Base-by-base conservation (phyloP, 2,329 filamentous ascomycete genomes). In the Podosphaera xanthii region DNA sequence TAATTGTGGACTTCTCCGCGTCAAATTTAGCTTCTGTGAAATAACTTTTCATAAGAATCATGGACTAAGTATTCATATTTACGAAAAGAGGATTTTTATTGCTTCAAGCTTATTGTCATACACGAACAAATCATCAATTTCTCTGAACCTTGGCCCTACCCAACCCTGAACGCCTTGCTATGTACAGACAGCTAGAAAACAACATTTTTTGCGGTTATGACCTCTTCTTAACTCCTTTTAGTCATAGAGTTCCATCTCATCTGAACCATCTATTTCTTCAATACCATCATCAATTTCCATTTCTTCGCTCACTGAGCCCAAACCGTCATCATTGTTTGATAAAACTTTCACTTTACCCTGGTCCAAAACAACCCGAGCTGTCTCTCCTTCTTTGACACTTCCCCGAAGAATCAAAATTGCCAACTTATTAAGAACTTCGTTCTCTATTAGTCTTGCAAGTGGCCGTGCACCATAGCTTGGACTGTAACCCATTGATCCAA, bases 401-500 rank as follows among this genome's bases (percentile, higher is more conserved):
- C 88, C 88, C 63, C 89, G 81, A 33, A 98, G 77, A 63, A 98
- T 94, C 63, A 97, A 78, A 48, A 98, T 86, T 1, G 92, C 92
- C 63, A 98, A 75, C 57, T 84, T 83, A 72, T 98, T 98, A 67
- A 98, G 81, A 2, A 98, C 88, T 72, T 98, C 92, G 73, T 92
- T 92, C 75, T 98, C 92, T 65, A 98, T 96, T 61, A 98, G 80
- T 58, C 92, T 80, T 22, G 84, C 82, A 31, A 98, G 75, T 42
- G 92, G 92, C 60, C 92, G 80, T 48, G 92, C 92, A 71, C 92
- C 92, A 67, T 98, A 98, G 0, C 87, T 89, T 0, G 92, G 92
- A 12, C 87, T 94, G 74, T 98, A 98, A 8, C 92, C 92, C 0
- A 90, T 86, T 48, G 80, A 81, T 66, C 89, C 92, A 7, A 98